phyloP scores from a whole-genome alignment of 1,139 yeast species.

The Blastobotrys arbuscula region DNA sequence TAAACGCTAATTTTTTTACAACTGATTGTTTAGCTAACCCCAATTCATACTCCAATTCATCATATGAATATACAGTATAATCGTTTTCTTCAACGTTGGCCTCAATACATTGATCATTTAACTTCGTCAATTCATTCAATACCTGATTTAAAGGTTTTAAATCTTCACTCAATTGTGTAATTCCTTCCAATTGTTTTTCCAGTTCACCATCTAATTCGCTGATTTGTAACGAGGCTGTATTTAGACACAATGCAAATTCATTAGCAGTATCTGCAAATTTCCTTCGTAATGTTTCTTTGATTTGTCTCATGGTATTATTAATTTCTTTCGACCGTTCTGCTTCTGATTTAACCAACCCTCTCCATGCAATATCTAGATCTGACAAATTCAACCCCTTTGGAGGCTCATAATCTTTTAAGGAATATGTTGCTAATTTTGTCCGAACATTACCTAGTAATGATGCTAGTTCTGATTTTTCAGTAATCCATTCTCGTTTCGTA shows the following conservation, averaged over 20 bases:
- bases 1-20: slow-evolving; percentile 36
- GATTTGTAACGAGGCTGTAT: slow-evolving; percentile 31
- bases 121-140: slow-evolving; percentile 27
- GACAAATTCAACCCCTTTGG: slow-evolving; percentile 31
- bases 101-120: slow-evolving; percentile 31
- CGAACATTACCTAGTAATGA: slow-evolving; percentile 37
- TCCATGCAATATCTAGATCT: slow-evolving; percentile 36
- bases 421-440: slow-evolving; percentile 38
- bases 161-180: slow-evolving; percentile 31
- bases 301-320: slow-evolving; percentile 33
- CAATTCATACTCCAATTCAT: slow-evolving; percentile 39
- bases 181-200: slow-evolving; percentile 35
- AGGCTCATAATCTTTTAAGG: slow-evolving; percentile 35
- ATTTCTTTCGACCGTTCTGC: slow-evolving; percentile 33
- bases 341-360: slow-evolving; percentile 31
- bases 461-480: slow-evolving; percentile 36
- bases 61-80: slow-evolving; percentile 36
- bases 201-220: slow-evolving; percentile 37
- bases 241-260: slow-evolving; percentile 32
- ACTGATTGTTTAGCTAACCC: slow-evolving; percentile 37
- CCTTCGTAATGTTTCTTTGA: slow-evolving; percentile 41
- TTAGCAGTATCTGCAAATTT: slow-evolving; percentile 43
- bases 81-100: slow-evolving; percentile 41
- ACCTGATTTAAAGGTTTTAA: slow-evolving; percentile 32
- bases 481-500: slow-evolving; percentile 37